These are phyloP conservation scores for Plenodomus tracheiphilus DNA, from an alignment of 2,329 filamentous ascomycete species.

Conservation along the genomic window DNA sequence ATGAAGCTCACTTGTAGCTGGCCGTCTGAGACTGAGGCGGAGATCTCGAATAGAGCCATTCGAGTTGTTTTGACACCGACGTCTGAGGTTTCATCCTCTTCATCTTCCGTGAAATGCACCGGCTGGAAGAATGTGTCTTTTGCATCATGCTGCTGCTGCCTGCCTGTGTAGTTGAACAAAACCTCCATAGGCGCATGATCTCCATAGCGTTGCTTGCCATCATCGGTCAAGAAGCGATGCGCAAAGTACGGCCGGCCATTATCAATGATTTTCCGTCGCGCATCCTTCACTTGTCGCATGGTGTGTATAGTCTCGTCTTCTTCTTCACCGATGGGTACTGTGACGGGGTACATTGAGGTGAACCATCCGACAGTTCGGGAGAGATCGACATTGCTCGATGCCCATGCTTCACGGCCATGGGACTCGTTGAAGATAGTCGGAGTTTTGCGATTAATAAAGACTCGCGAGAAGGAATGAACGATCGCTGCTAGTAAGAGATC, in stretches of 20 bases:
- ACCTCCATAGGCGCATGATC: slow-evolving; percentile 59
- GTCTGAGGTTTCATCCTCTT: slow-evolving; percentile 31
- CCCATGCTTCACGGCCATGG: slow-evolving; percentile 46
- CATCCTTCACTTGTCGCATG: slow-evolving; percentile 59
- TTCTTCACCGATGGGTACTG: slow-evolving; percentile 47
- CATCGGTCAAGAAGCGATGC: slow-evolving; percentile 34
- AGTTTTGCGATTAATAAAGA: slow-evolving; percentile 56
- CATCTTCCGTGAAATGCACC: slow-evolving; percentile 28
- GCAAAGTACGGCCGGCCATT: slow-evolving; percentile 57
- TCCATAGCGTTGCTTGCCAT: slow-evolving; percentile 32
- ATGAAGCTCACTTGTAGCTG: slow-evolving; percentile 36
- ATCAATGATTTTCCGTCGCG: slow-evolving; percentile 49
- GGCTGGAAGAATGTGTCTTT: slow-evolving; percentile 53
- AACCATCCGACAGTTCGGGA: slow-evolving; percentile 65
- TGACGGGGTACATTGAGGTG: slow-evolving; percentile 59
- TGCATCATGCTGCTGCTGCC: slow-evolving; percentile 52
- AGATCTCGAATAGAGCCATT: slow-evolving; percentile 39
- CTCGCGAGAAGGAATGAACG: slow-evolving; percentile 59
- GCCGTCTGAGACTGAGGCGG: slow-evolving; percentile 26
- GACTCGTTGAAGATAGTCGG: slow-evolving; percentile 55
- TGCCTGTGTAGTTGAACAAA: slow-evolving; percentile 61
- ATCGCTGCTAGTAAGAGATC: slow-evolving; percentile 61
- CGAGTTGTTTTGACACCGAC: slow-evolving; percentile 29
- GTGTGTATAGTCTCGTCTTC: slow-evolving; percentile 56
- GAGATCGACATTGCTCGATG: slow-evolving; percentile 53